phyloP scores from a whole-genome alignment of 768 basidiomycete species.

The Lactarius quietus region DNA sequence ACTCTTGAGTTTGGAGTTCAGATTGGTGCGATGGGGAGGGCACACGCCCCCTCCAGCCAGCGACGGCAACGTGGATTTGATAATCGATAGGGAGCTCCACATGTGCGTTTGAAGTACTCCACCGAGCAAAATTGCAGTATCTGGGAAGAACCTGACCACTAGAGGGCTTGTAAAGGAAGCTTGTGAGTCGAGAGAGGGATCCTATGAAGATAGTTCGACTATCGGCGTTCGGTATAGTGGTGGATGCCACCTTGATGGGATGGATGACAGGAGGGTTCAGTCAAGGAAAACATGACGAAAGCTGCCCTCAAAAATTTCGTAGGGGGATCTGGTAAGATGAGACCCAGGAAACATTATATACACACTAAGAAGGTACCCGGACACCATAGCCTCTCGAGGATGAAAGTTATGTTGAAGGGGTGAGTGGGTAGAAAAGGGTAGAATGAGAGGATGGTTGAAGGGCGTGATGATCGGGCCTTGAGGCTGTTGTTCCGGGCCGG shows the following conservation, averaged over 20 bases:
- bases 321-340: neutral
- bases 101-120: conserved; percentile 51
- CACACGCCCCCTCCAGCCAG: conserved; percentile 29
- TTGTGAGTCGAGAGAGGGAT: neutral
- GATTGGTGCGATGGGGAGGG: conserved; percentile 51
- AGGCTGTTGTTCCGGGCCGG: neutral
- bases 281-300: too few relatives aligned
- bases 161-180: neutral
- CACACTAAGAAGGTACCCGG: neutral
- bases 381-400: neutral
- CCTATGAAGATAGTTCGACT: neutral
- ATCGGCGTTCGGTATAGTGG: neutral
- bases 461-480: too few relatives aligned
- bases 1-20: conserved; percentile 23
- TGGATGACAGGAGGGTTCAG: too few relatives aligned
- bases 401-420: too few relatives aligned
- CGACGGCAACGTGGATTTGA: neutral
- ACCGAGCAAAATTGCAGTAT: conserved; percentile 30
- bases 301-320: neutral
- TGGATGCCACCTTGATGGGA: neutral
- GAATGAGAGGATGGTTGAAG: too few relatives aligned
- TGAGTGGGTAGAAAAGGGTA: too few relatives aligned
- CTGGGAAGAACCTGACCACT: too few relatives aligned
- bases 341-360: too few relatives aligned
- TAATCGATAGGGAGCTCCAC: conserved; percentile 54